These are phyloP conservation scores for Scolecobasidium constrictum DNA, from an alignment of 2,329 filamentous ascomycete species.

Conservation along the genomic window DNA sequence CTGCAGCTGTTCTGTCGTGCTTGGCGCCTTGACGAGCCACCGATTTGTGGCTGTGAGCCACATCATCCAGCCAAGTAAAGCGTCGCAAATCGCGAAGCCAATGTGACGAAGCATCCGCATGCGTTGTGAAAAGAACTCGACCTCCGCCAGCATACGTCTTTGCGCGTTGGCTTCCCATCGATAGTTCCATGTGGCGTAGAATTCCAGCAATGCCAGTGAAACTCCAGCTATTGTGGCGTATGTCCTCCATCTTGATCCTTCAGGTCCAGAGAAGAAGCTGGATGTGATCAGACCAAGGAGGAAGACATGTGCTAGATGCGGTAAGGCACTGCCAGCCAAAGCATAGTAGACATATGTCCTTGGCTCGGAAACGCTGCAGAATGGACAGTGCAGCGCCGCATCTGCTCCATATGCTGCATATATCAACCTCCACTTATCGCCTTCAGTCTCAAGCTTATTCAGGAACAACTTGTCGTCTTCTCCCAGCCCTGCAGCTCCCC, in stretches of 20 bases:
- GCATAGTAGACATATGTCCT: conserved; percentile 71
- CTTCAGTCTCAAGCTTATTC: conserved; percentile 43
- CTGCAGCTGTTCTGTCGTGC: conserved; percentile 57
- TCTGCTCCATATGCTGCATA: conserved; percentile 77
- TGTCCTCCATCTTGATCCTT: conserved; percentile 58
- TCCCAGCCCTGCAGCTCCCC: conserved; percentile 41
- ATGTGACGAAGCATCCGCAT: conserved; percentile 52
- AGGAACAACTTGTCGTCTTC: conserved; percentile 53
- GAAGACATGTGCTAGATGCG: conserved; percentile 71
- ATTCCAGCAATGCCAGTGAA: conserved; percentile 50
- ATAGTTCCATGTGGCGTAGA: conserved; percentile 55
- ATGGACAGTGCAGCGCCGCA: conserved; percentile 64
- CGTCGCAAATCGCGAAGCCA: conserved; percentile 55
- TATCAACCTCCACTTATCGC: conserved; percentile 38
- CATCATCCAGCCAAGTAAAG: conserved; percentile 50
- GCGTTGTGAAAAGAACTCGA: conserved; percentile 64
- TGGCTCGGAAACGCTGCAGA: conserved; percentile 64
- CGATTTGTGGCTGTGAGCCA: conserved; percentile 74
- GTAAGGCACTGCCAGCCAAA: conserved; percentile 57
- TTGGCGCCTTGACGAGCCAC: conserved; percentile 54
- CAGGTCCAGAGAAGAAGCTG: conserved; percentile 48
- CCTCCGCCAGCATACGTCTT: conserved; percentile 46
- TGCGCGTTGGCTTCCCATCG: conserved; percentile 53
- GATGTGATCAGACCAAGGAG: conserved; percentile 66
- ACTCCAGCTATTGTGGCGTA: conserved; percentile 55